Conservation (phyloP, 257 asterid genomes). For the Marsdenia floribunda region DNA sequence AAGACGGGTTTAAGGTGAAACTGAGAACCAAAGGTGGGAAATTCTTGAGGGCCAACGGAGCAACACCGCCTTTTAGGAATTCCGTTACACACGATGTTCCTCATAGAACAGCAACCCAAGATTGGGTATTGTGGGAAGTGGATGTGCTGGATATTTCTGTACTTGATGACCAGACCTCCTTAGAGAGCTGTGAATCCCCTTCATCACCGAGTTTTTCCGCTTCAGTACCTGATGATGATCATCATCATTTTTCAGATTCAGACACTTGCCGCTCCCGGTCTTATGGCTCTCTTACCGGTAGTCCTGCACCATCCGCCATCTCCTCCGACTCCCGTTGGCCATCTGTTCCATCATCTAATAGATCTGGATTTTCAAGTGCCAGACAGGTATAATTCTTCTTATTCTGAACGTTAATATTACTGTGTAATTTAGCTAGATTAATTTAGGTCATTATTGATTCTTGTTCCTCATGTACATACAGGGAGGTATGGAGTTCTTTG, state of each 20-base stretch:
- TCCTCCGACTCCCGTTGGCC: neutral
- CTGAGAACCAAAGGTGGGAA: slow-evolving; percentile 54
- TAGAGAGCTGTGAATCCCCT: neutral
- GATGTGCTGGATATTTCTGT: slow-evolving; percentile 16
- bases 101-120: slow-evolving; percentile 60
- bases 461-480: no score
- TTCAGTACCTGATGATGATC: neutral
- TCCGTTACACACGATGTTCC: slow-evolving; percentile 78
- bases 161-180: neutral
- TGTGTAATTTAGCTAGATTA: neutral
- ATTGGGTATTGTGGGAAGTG: slow-evolving; percentile 43
- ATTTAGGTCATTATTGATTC: neutral
- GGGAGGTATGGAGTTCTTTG: slow-evolving; percentile 61
- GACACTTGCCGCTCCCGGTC: neutral
- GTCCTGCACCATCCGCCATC: neutral
- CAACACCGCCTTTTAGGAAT: slow-evolving; percentile 71
- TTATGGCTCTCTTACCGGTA: neutral
- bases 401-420: no score
- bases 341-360: slow-evolving; percentile 1
- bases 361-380: neutral
- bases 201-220: neutral
- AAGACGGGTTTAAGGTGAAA: slow-evolving; percentile 56
- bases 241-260: neutral
- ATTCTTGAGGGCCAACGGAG: slow-evolving; percentile 76
- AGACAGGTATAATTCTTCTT: neutral